Evolutionary conservation across 1,284 basidiomycete genomes (phyloP).

Genomic region (Sporisorium reilianum): DNA sequence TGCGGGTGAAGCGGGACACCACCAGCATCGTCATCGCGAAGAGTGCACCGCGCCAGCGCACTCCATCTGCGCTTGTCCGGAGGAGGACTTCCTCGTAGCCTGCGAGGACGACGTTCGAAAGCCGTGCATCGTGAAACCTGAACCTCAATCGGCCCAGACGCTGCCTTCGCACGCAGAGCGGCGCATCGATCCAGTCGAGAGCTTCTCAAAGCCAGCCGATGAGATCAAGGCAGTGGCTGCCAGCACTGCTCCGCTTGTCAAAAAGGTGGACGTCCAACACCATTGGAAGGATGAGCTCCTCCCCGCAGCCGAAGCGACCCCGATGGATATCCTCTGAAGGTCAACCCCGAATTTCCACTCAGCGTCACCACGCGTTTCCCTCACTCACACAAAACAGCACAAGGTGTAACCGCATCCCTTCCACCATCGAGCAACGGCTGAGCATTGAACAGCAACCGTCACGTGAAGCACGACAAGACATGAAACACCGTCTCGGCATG

Average conservation of each 20-base stretch:
- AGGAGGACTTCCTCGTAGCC: constrained; percentile 31
- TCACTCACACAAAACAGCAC: neutral
- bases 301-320: constrained; percentile 5
- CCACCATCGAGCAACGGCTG: too few species aligned
- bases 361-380: constrained; percentile 4
- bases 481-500: constrained; percentile 21
- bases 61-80: constrained; percentile 16
- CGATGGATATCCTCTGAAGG: constrained; percentile 23
- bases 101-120: constrained; percentile 30
- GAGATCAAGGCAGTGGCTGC: neutral
- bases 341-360: neutral
- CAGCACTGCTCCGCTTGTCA: too few species aligned
- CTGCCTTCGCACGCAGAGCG: neutral
- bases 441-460: too few species aligned
- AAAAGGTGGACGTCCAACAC: constrained; percentile 3
- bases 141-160: neutral
- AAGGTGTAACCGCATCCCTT: too few species aligned
- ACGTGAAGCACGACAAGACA: constrained; percentile 4
- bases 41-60: neutral
- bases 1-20: neutral
- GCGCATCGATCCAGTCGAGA: neutral
- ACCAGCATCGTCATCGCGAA: too few species aligned
- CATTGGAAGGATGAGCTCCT: constrained; percentile 16
- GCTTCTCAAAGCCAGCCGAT: neutral
- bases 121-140: constrained; percentile 4